Base-by-base conservation (phyloP, 1,139 yeast genomes). In the Hemisphaericaspora lyxosophila region DNA sequence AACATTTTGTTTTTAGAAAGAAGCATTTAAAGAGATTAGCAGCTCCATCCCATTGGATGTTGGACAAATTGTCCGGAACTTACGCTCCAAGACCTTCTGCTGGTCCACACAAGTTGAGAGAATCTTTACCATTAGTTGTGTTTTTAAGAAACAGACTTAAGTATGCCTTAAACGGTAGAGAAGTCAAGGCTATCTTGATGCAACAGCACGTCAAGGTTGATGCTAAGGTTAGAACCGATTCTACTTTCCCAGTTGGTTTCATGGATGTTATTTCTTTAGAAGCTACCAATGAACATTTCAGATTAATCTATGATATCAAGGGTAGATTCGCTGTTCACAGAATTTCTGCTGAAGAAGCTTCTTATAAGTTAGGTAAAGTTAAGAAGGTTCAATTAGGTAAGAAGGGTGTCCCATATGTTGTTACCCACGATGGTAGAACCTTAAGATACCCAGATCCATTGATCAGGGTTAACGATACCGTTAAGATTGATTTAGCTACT, bases 31-130 rank as follows among this genome's bases (percentile, higher is more conserved):
- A 88, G 85, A 86, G 96, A 80, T 82, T 88, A 75, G 95, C 96
- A 71, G 97, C 97, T 43, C 97, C 97, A 79, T 83, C 88, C 79
- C 97, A 90, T 83, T 90, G 97, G 97, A 85, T 90, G 94, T 85
- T 90, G 80, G 97, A 90, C 94, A 90, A 90, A 80, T 80, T 90
- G 78, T 85, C 96, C 70, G 97, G 97, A 68, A 80, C 87, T 71
- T 90, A 90, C 73, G 97, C 97, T 55, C 97, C 97, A 76, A 88
- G 96, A 80, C 95, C 97, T 65, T 87, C 96, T 53, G 82, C 95
- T 56, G 97, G 97, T 79, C 97, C 97, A 70, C 97, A 90, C 82
- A 89, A 89, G 79, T 82, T 88, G 73, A 84, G 97, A 76, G 97
- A 89, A 78, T 89, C 96, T 48, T 84, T 89, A 66, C 97, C 97